phyloP scores from a whole-genome alignment of 2,329 filamentous ascomycete species.

The Arthroderma uncinatum region DNA sequence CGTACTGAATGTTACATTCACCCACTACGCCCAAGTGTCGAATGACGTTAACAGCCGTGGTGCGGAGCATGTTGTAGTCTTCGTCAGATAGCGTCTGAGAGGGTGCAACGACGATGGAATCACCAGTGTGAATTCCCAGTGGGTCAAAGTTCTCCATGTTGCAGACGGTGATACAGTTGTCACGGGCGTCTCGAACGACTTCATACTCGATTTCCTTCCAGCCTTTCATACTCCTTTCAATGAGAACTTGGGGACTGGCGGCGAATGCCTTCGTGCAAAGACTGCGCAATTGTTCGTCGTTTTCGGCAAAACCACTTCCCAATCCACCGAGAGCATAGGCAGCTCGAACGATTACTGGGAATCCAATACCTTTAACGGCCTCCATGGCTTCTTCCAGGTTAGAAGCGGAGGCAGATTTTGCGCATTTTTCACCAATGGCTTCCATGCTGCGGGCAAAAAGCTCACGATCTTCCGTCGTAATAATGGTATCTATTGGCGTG shows the following conservation, averaged over 20 bases:
- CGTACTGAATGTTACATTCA: slow-evolving; percentile 98
- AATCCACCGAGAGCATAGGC: slow-evolving; percentile 92
- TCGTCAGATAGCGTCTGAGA: slow-evolving; percentile 95
- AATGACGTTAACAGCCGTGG: slow-evolving; percentile 93
- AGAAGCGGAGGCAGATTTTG: slow-evolving; percentile 88
- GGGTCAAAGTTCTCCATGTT: slow-evolving; percentile 99
- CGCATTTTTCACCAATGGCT: slow-evolving; percentile 93
- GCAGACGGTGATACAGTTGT: slow-evolving; percentile 98
- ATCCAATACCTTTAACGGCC: slow-evolving; percentile 85
- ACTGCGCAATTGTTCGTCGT: slow-evolving; percentile 68
- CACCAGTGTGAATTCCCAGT: slow-evolving; percentile 92
- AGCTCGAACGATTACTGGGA: slow-evolving; percentile 92
- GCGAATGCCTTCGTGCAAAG: slow-evolving; percentile 93
- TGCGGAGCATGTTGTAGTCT: slow-evolving; percentile 98
- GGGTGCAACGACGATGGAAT: slow-evolving; percentile 94
- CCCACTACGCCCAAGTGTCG: slow-evolving; percentile 93
- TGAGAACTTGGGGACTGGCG: slow-evolving; percentile 86
- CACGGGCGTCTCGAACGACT: slow-evolving; percentile 84
- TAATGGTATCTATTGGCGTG: slow-evolving; percentile 95
- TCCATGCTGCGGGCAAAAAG: slow-evolving; percentile 97
- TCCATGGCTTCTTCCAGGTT: slow-evolving; percentile 76
- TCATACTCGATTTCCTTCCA: slow-evolving; percentile 99
- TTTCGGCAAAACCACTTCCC: slow-evolving; percentile 88
- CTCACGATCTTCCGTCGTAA: slow-evolving; percentile 96
- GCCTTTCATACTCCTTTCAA: slow-evolving; percentile 97